Evolutionary conservation across 441 rosid species (phyloP).

Genomic region (Kokia cookei): DNA sequence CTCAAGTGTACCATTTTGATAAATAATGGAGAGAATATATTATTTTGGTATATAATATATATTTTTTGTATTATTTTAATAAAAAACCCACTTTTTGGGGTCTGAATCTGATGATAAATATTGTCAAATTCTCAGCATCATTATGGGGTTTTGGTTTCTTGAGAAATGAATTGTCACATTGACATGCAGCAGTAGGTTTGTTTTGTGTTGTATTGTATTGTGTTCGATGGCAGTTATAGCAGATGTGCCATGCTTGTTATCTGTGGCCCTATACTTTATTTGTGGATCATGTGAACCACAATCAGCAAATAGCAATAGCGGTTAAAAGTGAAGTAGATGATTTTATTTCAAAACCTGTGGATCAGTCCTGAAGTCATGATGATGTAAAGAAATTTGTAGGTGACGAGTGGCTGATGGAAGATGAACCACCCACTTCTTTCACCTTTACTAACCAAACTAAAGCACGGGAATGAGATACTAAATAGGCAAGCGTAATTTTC

Average conservation of each 20-base stretch:
- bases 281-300: not conserved
- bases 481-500: not conserved
- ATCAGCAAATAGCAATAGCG: not conserved
- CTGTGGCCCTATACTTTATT: not conserved
- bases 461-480: not conserved
- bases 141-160: not conserved
- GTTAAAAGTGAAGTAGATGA: not conserved
- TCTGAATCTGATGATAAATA: not conserved
- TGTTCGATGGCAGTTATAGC: not conserved
- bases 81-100: not conserved
- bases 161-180: not conserved
- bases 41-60: no score
- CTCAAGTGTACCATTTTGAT: no score
- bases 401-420: not conserved
- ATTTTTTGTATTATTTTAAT: no score
- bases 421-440: not conserved
- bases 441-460: not conserved
- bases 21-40: no score
- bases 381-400: not conserved
- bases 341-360: not conserved
- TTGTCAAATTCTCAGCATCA: not conserved
- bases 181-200: not conserved
- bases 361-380: not conserved
- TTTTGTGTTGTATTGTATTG: not conserved
- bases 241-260: not conserved